Evolutionary conservation across 345 rosid species (phyloP), one percentile per base, ranked within the genome.

Genomic region (Gossypium herbaceum): DNA sequence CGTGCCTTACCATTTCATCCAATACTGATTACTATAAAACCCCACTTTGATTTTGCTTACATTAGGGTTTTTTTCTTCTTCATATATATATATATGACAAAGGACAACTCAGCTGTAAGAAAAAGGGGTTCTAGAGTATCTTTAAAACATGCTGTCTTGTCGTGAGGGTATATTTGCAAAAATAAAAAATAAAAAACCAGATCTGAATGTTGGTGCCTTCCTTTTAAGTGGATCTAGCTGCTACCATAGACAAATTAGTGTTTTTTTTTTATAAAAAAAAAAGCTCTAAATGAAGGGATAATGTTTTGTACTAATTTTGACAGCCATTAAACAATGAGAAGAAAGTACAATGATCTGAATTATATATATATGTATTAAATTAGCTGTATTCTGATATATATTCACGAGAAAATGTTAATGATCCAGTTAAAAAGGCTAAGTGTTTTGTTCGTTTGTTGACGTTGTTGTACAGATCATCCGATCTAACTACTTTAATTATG

Each of bases 101-200:
- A 44, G 15, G 45, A 51, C 59, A 69, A 51, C 10, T 70, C 13
- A 70, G 58, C 15, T 50, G 45, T 41, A 51, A 69, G 45, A 17
- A 51, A 5, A 48, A 69, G 45, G 20, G 60, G 44, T 75, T 77
- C 25, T 65, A 9, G 73, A 52, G 72, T 13, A 56, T 27, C 22
- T 64, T 29, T 61, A 73, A 50, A 66, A 65, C 62, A 56, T 54
- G 51, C 20, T 78, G 77, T 74, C 65, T 71, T 77, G 73, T 85
- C 78, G 48, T 63, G 74, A 73, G 84, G 68, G 74, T 67, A 61
- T 67, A 29, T 45, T 67, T 67, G 41, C 41, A 34, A 34, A 34
- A 34, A 34, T 34, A 34, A 5, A 34, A 34, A 34, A 34, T 34
- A 10, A 67, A 12, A 20, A 1, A 45, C 22, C 71, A 45, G 71